phyloP scores from a whole-genome alignment of 2,329 filamentous ascomycete genomes.

The Sporothrix protearum region DNA sequence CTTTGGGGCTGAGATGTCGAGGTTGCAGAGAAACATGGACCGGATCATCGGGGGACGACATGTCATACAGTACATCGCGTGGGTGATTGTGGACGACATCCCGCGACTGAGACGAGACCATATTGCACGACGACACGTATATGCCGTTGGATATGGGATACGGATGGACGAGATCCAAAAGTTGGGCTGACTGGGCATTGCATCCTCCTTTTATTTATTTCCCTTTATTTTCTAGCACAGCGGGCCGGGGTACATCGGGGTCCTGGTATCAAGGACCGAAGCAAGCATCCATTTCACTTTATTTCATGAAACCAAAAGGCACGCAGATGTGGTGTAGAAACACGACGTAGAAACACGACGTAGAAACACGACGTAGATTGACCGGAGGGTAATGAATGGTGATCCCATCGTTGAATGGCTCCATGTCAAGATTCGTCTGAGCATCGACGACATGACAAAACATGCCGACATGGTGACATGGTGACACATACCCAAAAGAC shows the following conservation, averaged over 20 bases:
- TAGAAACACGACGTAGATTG: not conserved
- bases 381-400: not conserved
- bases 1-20: not conserved
- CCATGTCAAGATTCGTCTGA: not conserved
- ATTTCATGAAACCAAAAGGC: not conserved
- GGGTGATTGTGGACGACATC: not conserved
- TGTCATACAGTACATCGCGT: not conserved
- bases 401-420: not conserved
- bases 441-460: not conserved
- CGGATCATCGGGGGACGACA: not conserved
- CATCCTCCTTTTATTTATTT: slow-evolving; percentile 14
- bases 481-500: not conserved
- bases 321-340: not conserved
- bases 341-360: not conserved
- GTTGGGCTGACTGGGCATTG: not conserved
- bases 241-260: slow-evolving; percentile 21
- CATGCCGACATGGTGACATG: not conserved
- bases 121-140: not conserved
- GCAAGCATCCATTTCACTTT: slow-evolving; percentile 22
- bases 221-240: slow-evolving; percentile 26
- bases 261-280: slow-evolving; percentile 16
- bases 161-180: not conserved
- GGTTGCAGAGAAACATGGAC: not conserved
- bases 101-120: not conserved
- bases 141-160: slow-evolving; percentile 25